These are phyloP conservation scores for Nitzschia palea DNA, from an alignment of 108 stramenopile species.

Conservation along the genomic window DNA sequence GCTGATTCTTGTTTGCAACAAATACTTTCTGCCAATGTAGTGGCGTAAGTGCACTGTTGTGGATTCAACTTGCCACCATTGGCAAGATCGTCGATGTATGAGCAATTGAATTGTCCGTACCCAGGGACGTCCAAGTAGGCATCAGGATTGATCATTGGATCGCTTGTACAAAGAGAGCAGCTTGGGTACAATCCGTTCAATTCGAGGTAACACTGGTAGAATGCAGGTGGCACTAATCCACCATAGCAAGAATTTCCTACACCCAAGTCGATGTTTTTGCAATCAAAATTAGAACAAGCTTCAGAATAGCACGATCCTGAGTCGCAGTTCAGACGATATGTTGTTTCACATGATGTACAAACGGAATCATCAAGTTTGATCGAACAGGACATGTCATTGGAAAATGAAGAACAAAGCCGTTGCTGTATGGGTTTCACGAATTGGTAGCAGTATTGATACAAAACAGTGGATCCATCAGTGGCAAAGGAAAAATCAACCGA, in stretches of 20 bases:
- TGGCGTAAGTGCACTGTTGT: background rate
- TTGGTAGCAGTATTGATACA: constrained; percentile 1
- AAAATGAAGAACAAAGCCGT: background rate
- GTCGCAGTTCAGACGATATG: background rate
- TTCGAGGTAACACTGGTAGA: background rate
- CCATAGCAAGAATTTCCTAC: background rate
- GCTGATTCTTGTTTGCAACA: background rate
- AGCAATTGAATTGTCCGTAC: constrained; percentile 1
- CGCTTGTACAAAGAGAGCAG: constrained; percentile 3
- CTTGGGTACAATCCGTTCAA: background rate
- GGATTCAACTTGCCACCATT: background rate
- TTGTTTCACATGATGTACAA: constrained; percentile 2
- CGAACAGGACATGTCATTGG: background rate
- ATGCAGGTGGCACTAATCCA: background rate
- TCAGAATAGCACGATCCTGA: background rate
- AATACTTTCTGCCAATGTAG: background rate
- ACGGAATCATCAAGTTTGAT: background rate
- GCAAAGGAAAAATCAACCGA: background rate
- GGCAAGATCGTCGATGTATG: background rate
- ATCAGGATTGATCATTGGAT: background rate
- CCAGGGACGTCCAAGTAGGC: background rate
- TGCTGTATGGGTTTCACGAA: constrained; percentile 4
- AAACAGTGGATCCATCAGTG: background rate
- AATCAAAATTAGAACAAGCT: constrained; percentile 10
- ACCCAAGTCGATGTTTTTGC: constrained; percentile 5